A percentile compares a stretch with the other conserved stretches of the same genome.
phyloP scores from a whole-genome alignment of 768 basidiomycete species.

The Inosperma sp. region DNA sequence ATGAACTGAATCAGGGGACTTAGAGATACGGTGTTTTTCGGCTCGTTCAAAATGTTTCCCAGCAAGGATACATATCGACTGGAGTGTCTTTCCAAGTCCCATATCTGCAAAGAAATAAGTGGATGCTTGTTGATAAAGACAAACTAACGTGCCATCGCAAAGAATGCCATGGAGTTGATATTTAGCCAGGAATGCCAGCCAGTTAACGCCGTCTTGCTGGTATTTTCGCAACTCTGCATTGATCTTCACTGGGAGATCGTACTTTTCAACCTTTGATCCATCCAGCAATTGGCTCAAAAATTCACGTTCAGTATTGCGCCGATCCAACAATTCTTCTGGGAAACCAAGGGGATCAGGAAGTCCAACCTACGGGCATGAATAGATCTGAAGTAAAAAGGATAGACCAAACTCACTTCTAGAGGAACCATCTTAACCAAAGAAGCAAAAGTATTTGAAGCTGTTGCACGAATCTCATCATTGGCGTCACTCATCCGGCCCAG shows the following conservation, averaged over 20 bases:
- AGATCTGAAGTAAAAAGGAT: neutral
- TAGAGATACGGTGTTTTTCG: slow-evolving; percentile 57
- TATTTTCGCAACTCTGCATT: slow-evolving; percentile 95
- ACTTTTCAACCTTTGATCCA: slow-evolving; percentile 90
- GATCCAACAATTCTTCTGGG: slow-evolving; percentile 79
- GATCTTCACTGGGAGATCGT: slow-evolving; percentile 79
- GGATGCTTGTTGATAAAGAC: neutral
- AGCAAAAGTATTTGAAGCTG: slow-evolving; percentile 96
- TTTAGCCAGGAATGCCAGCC: slow-evolving; percentile 97
- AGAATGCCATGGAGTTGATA: slow-evolving; percentile 97
- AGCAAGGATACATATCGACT: slow-evolving; percentile 95
- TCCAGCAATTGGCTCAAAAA: slow-evolving; percentile 93
- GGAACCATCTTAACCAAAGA: slow-evolving; percentile 98
- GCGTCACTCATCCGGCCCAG: slow-evolving; percentile 96
- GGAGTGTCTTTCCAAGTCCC: slow-evolving; percentile 97
- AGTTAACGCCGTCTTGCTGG: slow-evolving; percentile 97
- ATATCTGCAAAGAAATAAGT: slow-evolving; percentile 59
- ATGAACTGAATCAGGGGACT: slow-evolving; percentile 73
- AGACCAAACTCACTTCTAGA: slow-evolving; percentile 63
- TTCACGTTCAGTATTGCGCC: slow-evolving; percentile 81
- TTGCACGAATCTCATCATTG: slow-evolving; percentile 86
- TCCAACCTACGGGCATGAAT: slow-evolving; percentile 58
- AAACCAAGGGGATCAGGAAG: slow-evolving; percentile 96
- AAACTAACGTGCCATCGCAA: slow-evolving; percentile 73
- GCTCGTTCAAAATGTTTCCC: slow-evolving; percentile 89